Evolutionary conservation across 495 filamentous ascomycete genomes (phyloP), one percentile per base, ranked within the genome.

Genomic region (Daldinia childiae): DNA sequence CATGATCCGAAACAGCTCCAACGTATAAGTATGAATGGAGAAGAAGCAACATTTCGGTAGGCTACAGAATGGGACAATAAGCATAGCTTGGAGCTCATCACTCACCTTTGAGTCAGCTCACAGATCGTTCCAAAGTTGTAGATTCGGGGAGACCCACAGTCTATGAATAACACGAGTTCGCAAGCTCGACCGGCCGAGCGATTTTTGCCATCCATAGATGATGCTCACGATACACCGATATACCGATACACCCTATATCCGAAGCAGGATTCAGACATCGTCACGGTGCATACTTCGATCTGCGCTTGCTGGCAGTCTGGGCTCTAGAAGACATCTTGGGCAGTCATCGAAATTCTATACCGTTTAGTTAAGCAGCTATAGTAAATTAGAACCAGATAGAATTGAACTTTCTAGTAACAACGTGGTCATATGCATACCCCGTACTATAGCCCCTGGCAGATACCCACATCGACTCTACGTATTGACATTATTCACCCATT

Each of bases 371-470:
- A 30, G 50, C 24, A 54, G 12, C 4, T 30, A 54, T n/a, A 54
- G 26, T 54, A 17, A 24, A 54, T 17, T 36, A 32, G 29, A 36
- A 48, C 8, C 19, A 2, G 3, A 48, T 48, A 48, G 17, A 48
- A 48, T 19, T 17, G 34, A 34, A 1, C 15, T 36, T 19, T 48
- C n/a, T 21, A 32, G 45, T 30, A 30, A 29, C 54, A 59, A 30
- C 57, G 45, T 61, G 17, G 30, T 50, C 51, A 62, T 70, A 65
- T 56, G 62, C 39, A 29, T 61, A 65, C 68, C 68, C 68, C 56
- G 30, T 65, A 36, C 32, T 55, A 30, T 12, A 60, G 30, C 41
- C 64, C 67, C 59, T 60, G 43, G 19, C 39, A 39, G 32, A 30
- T 41, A 62, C 21, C 32, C 30, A 41, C 48, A 12, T 19, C 30